These are phyloP conservation scores for Phylloporus sp. DNA, from an alignment of 768 basidiomycete genomes.

Conservation along the genomic window DNA sequence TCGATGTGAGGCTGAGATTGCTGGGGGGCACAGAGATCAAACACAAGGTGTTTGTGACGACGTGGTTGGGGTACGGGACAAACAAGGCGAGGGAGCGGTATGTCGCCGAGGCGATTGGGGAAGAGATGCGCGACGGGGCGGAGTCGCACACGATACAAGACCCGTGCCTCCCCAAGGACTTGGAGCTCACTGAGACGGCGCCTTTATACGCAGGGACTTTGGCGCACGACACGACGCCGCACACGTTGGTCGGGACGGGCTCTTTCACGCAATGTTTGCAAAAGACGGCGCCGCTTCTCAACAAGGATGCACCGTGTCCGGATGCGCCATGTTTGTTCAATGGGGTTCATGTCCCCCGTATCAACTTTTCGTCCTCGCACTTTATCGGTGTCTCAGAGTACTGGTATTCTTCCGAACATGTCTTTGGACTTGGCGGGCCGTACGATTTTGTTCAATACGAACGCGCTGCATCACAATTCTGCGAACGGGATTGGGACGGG, in stretches of 20 bases:
- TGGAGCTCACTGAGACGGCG: constrained; percentile 58
- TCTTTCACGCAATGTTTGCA: constrained; percentile 83
- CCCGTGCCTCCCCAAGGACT: constrained; percentile 83
- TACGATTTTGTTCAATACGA: constrained; percentile 98
- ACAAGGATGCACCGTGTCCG: constrained; percentile 79
- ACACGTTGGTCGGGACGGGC: constrained; percentile 78
- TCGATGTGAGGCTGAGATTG: constrained; percentile 77
- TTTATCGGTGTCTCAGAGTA: constrained; percentile 99
- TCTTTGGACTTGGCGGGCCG: constrained; percentile 89
- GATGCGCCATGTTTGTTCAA: constrained; percentile 90
- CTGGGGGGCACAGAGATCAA: constrained; percentile 82
- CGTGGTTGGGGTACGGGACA: constrained; percentile 98
- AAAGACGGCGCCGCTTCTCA: constrained; percentile 71
- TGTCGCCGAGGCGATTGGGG: constrained; percentile 60
- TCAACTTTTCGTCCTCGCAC: constrained; percentile 88
- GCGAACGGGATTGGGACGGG: constrained; percentile 70
- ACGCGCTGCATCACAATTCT: constrained; percentile 84
- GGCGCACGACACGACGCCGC: constrained; percentile 41
- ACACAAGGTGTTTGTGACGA: constrained; percentile 95
- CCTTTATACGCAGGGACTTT: constrained; percentile 39
- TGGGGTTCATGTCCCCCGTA: constrained; percentile 88
- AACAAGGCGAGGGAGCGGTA: constrained; percentile 96
- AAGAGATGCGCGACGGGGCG: constrained; percentile 24
- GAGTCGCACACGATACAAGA: constrained; percentile 55
- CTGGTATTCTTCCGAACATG: constrained; percentile 98